A percentile compares a stretch with the other conserved stretches of the same genome.
Evolutionary conservation across 2,329 filamentous ascomycete species (phyloP).

Genomic region (Colletotrichum higginsianum): DNA sequence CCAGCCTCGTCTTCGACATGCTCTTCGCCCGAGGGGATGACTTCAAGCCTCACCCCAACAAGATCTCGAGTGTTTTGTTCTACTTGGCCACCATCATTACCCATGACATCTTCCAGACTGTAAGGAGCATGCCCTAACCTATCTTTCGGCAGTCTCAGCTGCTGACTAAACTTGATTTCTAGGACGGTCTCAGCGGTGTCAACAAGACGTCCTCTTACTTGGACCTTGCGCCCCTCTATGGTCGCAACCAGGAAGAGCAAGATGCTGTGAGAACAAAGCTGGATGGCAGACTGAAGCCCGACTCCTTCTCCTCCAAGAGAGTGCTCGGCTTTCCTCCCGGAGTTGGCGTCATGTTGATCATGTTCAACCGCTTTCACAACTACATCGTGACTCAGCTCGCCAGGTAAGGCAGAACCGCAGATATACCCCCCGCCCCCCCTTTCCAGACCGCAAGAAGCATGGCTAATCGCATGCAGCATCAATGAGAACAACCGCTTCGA

Average conservation of each 20-base stretch:
- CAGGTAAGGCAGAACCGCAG: conserved; percentile 3
- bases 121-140: not conserved
- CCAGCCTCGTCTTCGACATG: conserved; percentile 44
- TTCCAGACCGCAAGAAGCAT: conserved; percentile 33
- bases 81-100: conserved; percentile 67
- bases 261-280: conserved; percentile 62
- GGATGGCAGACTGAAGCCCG: conserved; percentile 67
- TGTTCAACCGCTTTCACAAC: conserved; percentile 61
- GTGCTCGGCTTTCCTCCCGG: conserved; percentile 67
- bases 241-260: conserved; percentile 65
- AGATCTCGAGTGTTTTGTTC: conserved; percentile 62
- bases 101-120: conserved; percentile 63
- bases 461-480: conserved; percentile 47
- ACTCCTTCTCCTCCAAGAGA: conserved; percentile 67
- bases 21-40: conserved; percentile 40
- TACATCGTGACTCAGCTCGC: conserved; percentile 45
- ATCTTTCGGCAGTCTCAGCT: conserved; percentile 31
- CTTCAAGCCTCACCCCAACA: conserved; percentile 52
- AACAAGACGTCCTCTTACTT: conserved; percentile 61
- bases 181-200: conserved; percentile 50
- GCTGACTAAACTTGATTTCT: conserved; percentile 44
- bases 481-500: conserved; percentile 59
- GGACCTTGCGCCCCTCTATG: conserved; percentile 66
- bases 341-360: conserved; percentile 66
- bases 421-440: no score